phyloP scores from a whole-genome alignment of 2,329 filamentous ascomycete species.

The Trichoderma aggressivum region DNA sequence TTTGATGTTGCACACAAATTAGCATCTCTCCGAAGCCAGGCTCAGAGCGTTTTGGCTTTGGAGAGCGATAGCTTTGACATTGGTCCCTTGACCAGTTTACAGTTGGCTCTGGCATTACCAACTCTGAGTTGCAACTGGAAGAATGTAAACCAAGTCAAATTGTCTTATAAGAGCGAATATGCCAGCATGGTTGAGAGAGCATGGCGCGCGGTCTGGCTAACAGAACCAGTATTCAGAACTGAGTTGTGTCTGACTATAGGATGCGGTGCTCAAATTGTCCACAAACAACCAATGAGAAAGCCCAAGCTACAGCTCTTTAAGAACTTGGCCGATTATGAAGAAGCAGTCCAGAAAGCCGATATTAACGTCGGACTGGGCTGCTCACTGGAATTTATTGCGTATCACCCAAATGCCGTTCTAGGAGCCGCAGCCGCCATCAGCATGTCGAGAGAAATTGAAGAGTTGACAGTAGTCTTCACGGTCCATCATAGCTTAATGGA shows the following conservation, averaged over 20 bases:
- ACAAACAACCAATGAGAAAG: background rate
- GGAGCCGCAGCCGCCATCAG: background rate
- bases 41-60: background rate
- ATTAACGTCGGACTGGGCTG: background rate
- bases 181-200: constrained; percentile 9
- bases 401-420: background rate
- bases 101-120: constrained; percentile 5
- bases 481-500: constrained; percentile 16
- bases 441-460: background rate
- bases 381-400: background rate
- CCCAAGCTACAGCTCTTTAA: background rate
- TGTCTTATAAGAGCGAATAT: background rate
- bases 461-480: constrained; percentile 2
- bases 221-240: constrained; percentile 8
- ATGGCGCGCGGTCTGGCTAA: constrained; percentile 11
- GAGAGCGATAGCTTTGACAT: background rate
- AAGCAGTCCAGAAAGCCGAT: background rate
- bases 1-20: background rate
- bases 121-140: background rate
- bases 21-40: background rate
- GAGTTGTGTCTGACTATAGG: constrained; percentile 6
- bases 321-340: background rate
- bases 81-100: constrained; percentile 11
- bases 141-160: constrained; percentile 11
- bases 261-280: constrained; percentile 10